Base-by-base conservation (phyloP, 768 basidiomycete species). In the Boletellus ananas region DNA sequence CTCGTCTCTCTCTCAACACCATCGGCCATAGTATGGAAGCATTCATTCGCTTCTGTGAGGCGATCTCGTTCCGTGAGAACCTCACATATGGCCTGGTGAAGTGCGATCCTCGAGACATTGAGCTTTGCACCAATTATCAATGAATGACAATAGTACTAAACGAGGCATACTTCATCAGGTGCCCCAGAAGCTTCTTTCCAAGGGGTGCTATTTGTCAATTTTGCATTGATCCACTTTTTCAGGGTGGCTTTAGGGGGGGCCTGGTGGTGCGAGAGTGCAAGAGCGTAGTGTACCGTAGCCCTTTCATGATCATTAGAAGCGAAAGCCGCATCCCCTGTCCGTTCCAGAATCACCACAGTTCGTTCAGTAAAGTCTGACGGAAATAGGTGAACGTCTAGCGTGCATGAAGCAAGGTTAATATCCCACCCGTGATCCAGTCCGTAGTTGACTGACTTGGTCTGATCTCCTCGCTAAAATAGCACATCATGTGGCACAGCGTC, bases 201-300 rank as follows among this genome's bases (percentile, higher is more conserved):
- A 18, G 48, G 43, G 16, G 16, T 9, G 16, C 23, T 42, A 18
- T 18, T 27, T 20, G 34, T 31, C 34, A 49, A 31, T 16, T 43
- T 49, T 43, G 48, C 48, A 5, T 49, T 43, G 18, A 37, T 20
- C 48, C 48, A 49, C 18, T 43, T 43, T 43, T 17, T 35, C 27
- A 49, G 21, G 17, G n/a, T 35, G 11, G 16, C 8, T 17, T 41
- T 41, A 10, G 25, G 39, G 20, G 20, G 21, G 17, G 33, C 8
- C 29, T 34, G 34, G 11, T 18, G 18, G 14, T 45, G 31, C 37
- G 6, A 29, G 17, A 51, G 16, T 14, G 43, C 50, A 23, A 44
- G 36, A 14, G 36, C 36, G 33, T 51, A 51, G 36, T 51, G 38
- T 18, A 25, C 18, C 9, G 27, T 34, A 1, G 39, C 50, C 18